Evolutionary conservation across 192 early-diverging fungal genomes (phyloP), one percentile per base, ranked within the genome.

Genomic region (Neocallimastix lanati): DNA sequence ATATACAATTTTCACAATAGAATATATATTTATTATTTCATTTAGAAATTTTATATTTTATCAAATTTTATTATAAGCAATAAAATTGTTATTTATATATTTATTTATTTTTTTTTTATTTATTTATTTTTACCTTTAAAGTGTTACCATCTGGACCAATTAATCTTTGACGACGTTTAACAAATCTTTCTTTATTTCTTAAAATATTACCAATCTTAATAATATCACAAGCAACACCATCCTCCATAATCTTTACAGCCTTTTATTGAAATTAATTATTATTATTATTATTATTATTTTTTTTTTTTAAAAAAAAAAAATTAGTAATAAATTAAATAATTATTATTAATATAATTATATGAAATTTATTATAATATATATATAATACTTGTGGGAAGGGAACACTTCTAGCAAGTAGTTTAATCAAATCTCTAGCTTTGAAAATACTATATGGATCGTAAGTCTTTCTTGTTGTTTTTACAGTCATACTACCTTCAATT

Each of bases 151-250:
- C 93, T 18, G 96, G 97, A 16, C 97, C 97, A 82, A 99, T 86
- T 27, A 99, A 84, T 67, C 97, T 87, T 84, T 99, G 96, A 78
- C 97, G 88, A 36, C 97, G 90, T 83, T 98, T 99, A 14, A 98
- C 94, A 85, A 98, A 99, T 16, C 95, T 90, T 82, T 99, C 97
- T 90, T 98, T 99, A 85, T 96, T 99, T 28, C 91, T 85, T 58
- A 97, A 87, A 85, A 98, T 85, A 83, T 94, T 97, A 38, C 96
- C 96, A 83, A 99, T 96, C 87, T 98, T 98, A 83, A 99, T 93
- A 80, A 99, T 95, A 80, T 99, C 97, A 81, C 93, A 96, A 28
- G 94, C 88, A 76, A 93, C 85, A 18, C 91, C 92, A 84, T 99
- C 97, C 21, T 99, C 92, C 82, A 99, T 84, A 77, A 99, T 88